Evolutionary conservation across 1,284 basidiomycete genomes (phyloP).

Genomic region (Hemileia vastatrix): DNA sequence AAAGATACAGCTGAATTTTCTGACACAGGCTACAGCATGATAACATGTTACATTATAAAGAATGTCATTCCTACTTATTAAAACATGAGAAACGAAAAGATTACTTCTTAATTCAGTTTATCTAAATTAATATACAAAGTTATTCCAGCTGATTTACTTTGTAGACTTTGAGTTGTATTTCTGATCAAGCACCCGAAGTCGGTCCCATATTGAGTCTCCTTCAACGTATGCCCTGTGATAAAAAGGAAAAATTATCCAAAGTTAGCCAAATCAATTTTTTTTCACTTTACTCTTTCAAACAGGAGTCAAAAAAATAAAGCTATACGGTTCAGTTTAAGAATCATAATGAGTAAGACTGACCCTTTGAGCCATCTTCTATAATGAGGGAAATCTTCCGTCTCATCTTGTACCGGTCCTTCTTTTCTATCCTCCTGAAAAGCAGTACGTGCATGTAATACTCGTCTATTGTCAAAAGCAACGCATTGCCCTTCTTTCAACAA

Average conservation of each 20-base stretch:
- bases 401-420: conserved; percentile 24
- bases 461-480: conserved; percentile 83
- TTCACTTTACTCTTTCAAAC: too few species aligned
- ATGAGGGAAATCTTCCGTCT: conserved; percentile 28
- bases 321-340: too few species aligned
- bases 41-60: too few species aligned
- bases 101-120: too few species aligned
- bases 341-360: too few species aligned
- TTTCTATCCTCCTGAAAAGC: conserved; percentile 55
- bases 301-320: not conserved
- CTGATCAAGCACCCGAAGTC: conserved; percentile 4
- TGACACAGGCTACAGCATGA: too few species aligned
- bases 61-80: too few species aligned
- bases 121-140: too few species aligned
- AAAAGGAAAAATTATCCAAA: not conserved
- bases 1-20: too few species aligned
- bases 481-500: conserved; percentile 72
- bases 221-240: conserved; percentile 14
- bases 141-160: too few species aligned
- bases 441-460: conserved; percentile 79
- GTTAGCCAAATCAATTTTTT: not conserved
- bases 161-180: too few species aligned
- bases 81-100: too few species aligned
- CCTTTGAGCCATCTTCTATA: conserved; percentile 19
- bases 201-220: conserved; percentile 23